Evolutionary conservation across 2,329 filamentous ascomycete species (phyloP), one percentile per base, ranked within the genome.

Genomic region (Zasmidium citrigriseum): DNA sequence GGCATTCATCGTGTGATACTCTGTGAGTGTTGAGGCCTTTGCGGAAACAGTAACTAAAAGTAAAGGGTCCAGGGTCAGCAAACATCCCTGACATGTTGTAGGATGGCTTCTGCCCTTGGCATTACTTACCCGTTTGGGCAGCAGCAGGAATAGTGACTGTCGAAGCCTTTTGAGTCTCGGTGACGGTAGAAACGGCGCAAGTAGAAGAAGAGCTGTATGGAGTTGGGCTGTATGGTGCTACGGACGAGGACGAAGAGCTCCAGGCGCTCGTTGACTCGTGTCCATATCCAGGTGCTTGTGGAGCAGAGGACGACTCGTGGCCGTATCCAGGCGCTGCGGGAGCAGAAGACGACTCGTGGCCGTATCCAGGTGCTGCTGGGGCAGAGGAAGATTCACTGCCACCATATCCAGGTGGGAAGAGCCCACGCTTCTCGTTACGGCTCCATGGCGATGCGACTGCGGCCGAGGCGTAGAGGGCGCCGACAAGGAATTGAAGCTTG

Each of bases 401-500:
- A 5, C 52, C 56, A 29, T 58, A 47, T 18, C 46, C 56, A 14
- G 46, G 52, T 24, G 57, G 50, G 14, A 47, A 24, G 23, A 22
- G 34, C 16, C 20, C 57, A 38, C 46, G 57, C 51, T 55, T 59
- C 11, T 55, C 29, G 25, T 54, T 7, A 22, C 51, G 51, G 22
- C 20, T 27, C 51, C 51, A 46, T 22, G 46, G 46, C 18, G 52
- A 51, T 46, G 52, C 57, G 25, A 55, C 29, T 41, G 52, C 57
- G 9, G 57, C 29, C 9, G 57, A 50, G 44, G 46, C 46, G 47
- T 29, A 55, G n/a, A 59, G 57, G 7, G 52, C 57, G n/a, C 46
- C 57, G n/a, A 59, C 52, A 23, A 59, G 52, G 38, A 59, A 45
- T 18, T 51, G 52, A 27, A 55, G 41, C 29, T 47, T 55, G 1